Base-by-base conservation (phyloP, 148 eudicot genomes). In the Amaranthus palmeri region DNA sequence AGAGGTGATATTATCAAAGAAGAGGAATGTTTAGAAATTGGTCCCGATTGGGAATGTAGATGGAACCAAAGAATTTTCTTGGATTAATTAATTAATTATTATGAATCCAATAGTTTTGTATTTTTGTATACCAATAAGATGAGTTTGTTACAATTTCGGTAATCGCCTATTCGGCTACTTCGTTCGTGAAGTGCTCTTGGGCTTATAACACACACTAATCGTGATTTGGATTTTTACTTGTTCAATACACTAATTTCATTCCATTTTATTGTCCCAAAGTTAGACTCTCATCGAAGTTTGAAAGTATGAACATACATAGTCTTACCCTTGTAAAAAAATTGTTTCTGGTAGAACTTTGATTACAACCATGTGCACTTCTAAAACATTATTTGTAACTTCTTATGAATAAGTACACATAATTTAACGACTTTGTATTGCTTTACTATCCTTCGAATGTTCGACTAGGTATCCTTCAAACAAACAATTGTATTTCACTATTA, bases 1-100 rank as follows among this genome's bases (percentile, higher is more conserved):
- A 84, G 91, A 83, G 80, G 83, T 14, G 76, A 85, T 54, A 57
- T 69, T 60, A 80, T 92, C 45, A 68, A 61, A 52, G 75, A 68
- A 25, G 88, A 83, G 71, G 93, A 92, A 78, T 48, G 74, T 15
- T 71, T 90, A 67, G 65, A 76, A 49, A 76, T 82, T 70, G 85
- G 82, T 4, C 84, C 86, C n/a, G 48, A 67, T 7, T 72, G 84
- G 79, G 81, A 77, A 17, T 72, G 66, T 51, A 48, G 54, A 72
- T 74, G 79, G 70, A 58, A 10, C 64, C 66, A 66, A 51, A 50
- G 58, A 61, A 50, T 60, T 40, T 72, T 11, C 18, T 36, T 46
- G 42, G 63, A 57, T 3, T 46, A 46, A 47, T 11, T n/a, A 43
- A 40, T 42, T 25, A 25, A 0, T 25, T 25, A 25, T 25, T 25